Evolutionary conservation across 2,329 filamentous ascomycete genomes (phyloP).

Genomic region (Exophiala xenobiotica): DNA sequence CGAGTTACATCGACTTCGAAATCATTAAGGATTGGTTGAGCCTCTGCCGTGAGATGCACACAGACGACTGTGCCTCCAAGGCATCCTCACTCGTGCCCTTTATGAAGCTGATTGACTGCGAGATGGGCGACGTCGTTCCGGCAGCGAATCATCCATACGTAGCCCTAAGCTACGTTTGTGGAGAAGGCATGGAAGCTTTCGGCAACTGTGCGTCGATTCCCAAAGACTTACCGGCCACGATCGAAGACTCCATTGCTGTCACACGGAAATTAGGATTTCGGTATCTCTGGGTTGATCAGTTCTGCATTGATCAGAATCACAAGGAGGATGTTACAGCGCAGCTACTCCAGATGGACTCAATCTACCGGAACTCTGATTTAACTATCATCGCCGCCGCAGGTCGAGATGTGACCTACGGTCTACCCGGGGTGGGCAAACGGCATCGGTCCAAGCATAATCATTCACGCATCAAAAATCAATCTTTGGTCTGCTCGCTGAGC

Average conservation of each 20-base stretch:
- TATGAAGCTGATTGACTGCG: slow-evolving; percentile 1
- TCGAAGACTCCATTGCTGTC: slow-evolving; percentile 13
- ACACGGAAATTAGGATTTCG: slow-evolving; percentile 7
- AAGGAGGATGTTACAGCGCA: slow-evolving; percentile 42
- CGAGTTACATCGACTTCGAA: not conserved
- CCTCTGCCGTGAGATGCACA: not conserved
- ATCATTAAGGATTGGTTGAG: not conserved
- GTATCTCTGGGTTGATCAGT: slow-evolving; percentile 15
- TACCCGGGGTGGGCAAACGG: slow-evolving; percentile 27
- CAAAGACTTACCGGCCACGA: not conserved
- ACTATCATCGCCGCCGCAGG: slow-evolving; percentile 44
- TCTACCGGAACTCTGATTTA: slow-evolving; percentile 49
- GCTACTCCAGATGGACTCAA: slow-evolving; percentile 46
- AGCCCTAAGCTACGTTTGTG: slow-evolving; percentile 50
- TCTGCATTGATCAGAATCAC: slow-evolving; percentile 43
- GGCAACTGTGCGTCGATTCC: not conserved
- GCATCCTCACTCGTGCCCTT: not conserved
- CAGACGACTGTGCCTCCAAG: not conserved
- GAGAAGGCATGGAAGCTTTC: slow-evolving; percentile 25
- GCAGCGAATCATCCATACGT: slow-evolving; percentile 34
- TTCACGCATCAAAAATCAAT: not conserved
- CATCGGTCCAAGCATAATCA: not conserved
- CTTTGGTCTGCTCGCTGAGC: not conserved
- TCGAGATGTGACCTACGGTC: slow-evolving; percentile 39
- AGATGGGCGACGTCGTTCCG: not conserved